Evolutionary conservation across 208 protist genomes (phyloP).

Genomic region (Porcisia hertigi): DNA sequence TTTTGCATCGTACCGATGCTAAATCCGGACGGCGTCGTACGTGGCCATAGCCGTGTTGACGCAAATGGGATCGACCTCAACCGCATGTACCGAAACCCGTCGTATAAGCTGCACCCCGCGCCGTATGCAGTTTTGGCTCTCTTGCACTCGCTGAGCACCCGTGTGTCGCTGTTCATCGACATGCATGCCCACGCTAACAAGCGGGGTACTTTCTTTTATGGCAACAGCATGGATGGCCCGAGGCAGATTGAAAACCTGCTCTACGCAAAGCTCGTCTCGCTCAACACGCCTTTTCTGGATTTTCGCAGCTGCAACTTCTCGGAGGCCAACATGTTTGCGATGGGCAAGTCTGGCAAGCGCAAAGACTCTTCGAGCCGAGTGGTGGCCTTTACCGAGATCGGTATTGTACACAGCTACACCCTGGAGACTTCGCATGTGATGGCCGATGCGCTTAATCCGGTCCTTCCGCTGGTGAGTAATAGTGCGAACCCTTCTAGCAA

Average conservation of each 20-base stretch:
- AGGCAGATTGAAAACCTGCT: slow-evolving; percentile 83
- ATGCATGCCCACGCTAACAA: slow-evolving; percentile 95
- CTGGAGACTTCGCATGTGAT: slow-evolving; percentile 92
- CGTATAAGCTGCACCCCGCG: slow-evolving; percentile 70
- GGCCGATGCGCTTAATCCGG: slow-evolving; percentile 56
- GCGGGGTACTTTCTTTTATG: slow-evolving; percentile 94
- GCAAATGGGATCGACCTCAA: slow-evolving; percentile 93
- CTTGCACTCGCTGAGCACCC: slow-evolving; percentile 46
- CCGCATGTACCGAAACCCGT: slow-evolving; percentile 89
- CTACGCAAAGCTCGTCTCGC: slow-evolving; percentile 85
- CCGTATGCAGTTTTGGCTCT: slow-evolving; percentile 70
- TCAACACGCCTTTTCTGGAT: slow-evolving; percentile 93
- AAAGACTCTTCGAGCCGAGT: slow-evolving; percentile 92
- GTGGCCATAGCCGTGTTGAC: slow-evolving; percentile 93
- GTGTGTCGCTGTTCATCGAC: slow-evolving; percentile 88
- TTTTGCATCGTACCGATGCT: slow-evolving; percentile 92
- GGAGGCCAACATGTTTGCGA: slow-evolving; percentile 90
- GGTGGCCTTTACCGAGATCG: slow-evolving; percentile 74
- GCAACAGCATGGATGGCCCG: slow-evolving; percentile 78
- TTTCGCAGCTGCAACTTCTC: slow-evolving; percentile 93
- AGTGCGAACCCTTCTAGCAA: slow-evolving; percentile 32
- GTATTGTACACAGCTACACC: slow-evolving; percentile 87
- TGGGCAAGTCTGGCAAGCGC: slow-evolving; percentile 84
- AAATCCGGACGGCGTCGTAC: slow-evolving; percentile 93
- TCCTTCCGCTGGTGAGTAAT: slow-evolving; percentile 40